Conservation (phyloP, 1,139 yeast species). For the Blastobotrys buckinghamii region DNA sequence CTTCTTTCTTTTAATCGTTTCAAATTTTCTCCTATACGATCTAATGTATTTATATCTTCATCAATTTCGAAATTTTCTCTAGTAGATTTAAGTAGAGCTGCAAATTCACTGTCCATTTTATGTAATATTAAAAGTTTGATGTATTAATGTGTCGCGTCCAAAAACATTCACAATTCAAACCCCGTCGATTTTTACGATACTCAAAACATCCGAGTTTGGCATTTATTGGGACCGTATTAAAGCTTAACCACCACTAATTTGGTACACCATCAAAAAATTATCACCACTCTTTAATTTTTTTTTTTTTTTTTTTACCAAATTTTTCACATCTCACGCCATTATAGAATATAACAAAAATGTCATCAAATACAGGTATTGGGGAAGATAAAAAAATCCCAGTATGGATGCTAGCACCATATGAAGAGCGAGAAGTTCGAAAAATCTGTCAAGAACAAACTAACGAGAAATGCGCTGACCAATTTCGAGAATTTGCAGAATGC, state of each 20-base stretch:
- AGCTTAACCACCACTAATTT: not conserved
- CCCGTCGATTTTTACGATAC: too few species aligned
- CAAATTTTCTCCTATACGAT: slow-evolving; percentile 19
- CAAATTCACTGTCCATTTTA: slow-evolving; percentile 10
- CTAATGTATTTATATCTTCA: slow-evolving; percentile 38
- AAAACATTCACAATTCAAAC: not conserved
- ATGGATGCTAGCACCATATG: slow-evolving; percentile 83
- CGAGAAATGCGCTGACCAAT: slow-evolving; percentile 56
- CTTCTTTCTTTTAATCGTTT: slow-evolving; percentile 18
- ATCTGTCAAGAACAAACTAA: slow-evolving; percentile 75
- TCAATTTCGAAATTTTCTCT: slow-evolving; percentile 47
- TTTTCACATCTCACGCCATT: not conserved
- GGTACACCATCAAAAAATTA: not conserved
- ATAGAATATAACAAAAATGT: not conserved
- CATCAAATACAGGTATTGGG: not conserved
- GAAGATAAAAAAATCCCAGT: slow-evolving; percentile 44
- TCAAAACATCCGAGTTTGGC: too few species aligned
- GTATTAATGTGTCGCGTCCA: not conserved
- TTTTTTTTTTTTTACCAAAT: not conserved
- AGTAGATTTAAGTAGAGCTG: slow-evolving; percentile 25
- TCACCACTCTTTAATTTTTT: not conserved
- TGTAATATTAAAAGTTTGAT: not conserved
- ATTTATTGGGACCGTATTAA: too few species aligned
- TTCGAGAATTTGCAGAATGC: slow-evolving; percentile 45
- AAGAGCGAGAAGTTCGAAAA: slow-evolving; percentile 73